Base-by-base conservation (phyloP, 441 rosid genomes). In the Gossypium gossypioides region DNA sequence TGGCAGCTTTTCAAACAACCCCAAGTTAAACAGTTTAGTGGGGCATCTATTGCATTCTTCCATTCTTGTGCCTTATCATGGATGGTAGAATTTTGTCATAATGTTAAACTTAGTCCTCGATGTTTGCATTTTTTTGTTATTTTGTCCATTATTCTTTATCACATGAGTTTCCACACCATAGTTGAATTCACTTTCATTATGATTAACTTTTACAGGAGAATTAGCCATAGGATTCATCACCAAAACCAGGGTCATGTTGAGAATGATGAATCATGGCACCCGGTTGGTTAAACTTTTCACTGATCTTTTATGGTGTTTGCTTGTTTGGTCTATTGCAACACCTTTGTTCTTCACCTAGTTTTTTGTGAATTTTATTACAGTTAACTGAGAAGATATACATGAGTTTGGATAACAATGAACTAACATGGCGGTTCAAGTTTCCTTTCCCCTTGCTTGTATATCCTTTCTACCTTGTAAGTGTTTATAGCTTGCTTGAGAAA, bases 261-360 rank as follows among this genome's bases (percentile, higher is more conserved):
- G 82, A 91, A 93, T 56, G 97, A 93, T 24, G 98, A 93, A 81
- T 91, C 97, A 32, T 93, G 98, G 97, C 97, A 89, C 55, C 98
- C 96, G 72, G 98, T 92, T 72, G 73, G 84, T 79, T 27, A 18
- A 27, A 56, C 3, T 57, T 42, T 42, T 10, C 37, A 48, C 70
- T 50, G 37, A 15, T 19, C 68, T 22, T 2, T 50, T 24, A n/a
- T 34, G n/a, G 15, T 62, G 24, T 8, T 62, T 4, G 2, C 37
- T 61, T 16, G 25, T 46, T 37, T 32, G 37, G 37, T 32, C 37
- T 32, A 32, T 32, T 32, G 8, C 8, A 32, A 32, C 6, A 32
- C 27, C 24, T 18, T 62, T 37, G 6, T 62, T 16, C 50, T 37
- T 37, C 50, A 62, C 68, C 50, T 37, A 7, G 50, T 37, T 21